Evolutionary conservation across 441 rosid genomes (phyloP).

Genomic region (Gossypium gossypioides): DNA sequence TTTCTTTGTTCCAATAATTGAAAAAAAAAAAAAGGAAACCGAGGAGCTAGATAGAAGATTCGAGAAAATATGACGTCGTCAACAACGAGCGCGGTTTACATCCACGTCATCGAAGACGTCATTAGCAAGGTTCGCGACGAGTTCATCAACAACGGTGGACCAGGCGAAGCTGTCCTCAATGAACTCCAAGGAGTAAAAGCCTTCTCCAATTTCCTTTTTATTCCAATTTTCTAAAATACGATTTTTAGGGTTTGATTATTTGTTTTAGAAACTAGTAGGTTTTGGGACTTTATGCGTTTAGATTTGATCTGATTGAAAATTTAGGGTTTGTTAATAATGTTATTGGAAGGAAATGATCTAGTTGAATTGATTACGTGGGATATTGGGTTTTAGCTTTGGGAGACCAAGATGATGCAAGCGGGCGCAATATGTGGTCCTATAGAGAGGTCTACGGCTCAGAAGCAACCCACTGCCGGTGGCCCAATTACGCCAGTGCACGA

Average conservation of each 20-base stretch:
- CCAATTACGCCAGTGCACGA: slow-evolving; percentile 69
- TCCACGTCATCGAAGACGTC: slow-evolving; percentile 88
- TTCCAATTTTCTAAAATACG: background rate
- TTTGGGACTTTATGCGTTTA: background rate
- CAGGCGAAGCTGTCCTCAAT: slow-evolving; percentile 72
- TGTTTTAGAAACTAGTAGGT: background rate
- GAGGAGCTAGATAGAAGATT: slow-evolving; percentile 14
- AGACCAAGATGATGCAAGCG: slow-evolving; percentile 87
- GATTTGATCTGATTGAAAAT: slow-evolving; percentile 22
- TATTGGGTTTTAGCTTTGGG: slow-evolving; percentile 58
- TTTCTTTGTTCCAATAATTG: background rate
- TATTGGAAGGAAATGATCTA: slow-evolving; percentile 10
- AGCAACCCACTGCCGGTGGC: slow-evolving; percentile 49
- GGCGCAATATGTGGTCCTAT: slow-evolving; percentile 55
- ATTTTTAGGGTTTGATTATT: background rate
- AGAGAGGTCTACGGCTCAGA: slow-evolving; percentile 53
- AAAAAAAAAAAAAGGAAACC: background rate
- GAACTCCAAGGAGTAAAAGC: slow-evolving; percentile 86
- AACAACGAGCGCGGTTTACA: slow-evolving; percentile 58
- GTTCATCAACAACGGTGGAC: slow-evolving; percentile 72
- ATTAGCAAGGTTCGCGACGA: slow-evolving; percentile 83
- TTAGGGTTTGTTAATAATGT: slow-evolving; percentile 29
- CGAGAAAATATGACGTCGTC: slow-evolving; percentile 40
- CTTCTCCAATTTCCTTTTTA: background rate
- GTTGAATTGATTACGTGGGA: background rate